phyloP scores from a whole-genome alignment of 148 eudicot species.

The Polygonum maritimum region DNA sequence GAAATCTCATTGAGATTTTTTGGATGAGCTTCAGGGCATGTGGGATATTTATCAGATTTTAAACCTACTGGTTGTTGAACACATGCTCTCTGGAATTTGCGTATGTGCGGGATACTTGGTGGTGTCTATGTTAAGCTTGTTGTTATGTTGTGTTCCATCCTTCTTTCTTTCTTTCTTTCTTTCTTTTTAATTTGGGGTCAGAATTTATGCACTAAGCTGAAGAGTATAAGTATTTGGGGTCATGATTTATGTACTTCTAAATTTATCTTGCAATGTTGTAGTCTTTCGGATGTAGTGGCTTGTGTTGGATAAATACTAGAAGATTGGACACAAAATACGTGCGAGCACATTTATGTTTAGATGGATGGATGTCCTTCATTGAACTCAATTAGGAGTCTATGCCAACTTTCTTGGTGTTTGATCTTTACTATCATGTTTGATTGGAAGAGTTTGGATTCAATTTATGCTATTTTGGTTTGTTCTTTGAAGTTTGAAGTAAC shows the following conservation, averaged over 20 bases:
- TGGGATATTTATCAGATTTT: no score
- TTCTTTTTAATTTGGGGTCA: no score
- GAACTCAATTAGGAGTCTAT: background rate
- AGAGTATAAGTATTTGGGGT: no score
- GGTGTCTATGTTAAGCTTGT: background rate
- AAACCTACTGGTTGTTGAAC: no score
- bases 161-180: no score
- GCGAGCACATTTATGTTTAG: background rate
- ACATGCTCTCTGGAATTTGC: no score
- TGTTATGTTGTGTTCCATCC: background rate
- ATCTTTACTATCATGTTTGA: background rate
- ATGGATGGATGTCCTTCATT: background rate
- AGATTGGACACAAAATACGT: background rate
- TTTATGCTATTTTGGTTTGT: background rate
- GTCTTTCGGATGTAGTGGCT: background rate
- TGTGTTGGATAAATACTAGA: background rate
- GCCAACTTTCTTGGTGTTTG: background rate
- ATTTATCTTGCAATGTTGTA: background rate
- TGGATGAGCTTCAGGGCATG: background rate
- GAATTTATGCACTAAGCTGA: no score
- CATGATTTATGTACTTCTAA: no score
- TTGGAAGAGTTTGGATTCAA: background rate
- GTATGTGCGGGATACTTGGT: background rate
- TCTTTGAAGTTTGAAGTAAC: no score
- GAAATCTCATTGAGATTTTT: background rate